These are phyloP conservation scores for Yueomyces sp. DNA, from an alignment of 805 yeast genomes.

Conservation along the genomic window DNA sequence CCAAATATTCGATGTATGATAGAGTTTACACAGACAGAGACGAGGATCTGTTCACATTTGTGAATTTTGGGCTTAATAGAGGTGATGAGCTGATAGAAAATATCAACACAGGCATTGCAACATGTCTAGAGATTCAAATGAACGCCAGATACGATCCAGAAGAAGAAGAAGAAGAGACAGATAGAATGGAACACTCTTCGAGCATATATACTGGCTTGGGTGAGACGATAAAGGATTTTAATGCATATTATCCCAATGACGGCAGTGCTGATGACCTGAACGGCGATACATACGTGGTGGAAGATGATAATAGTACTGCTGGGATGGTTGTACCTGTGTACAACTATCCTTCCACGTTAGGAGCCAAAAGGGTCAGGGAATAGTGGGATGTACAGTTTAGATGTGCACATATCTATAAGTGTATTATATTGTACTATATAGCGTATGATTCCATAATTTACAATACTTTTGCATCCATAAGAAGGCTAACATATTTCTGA, in stretches of 20 bases:
- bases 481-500: too few relatives aligned
- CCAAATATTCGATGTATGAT: constrained; percentile 25
- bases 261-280: constrained; percentile 19
- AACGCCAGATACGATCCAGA: constrained; percentile 6
- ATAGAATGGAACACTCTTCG: background rate
- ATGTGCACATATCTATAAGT: too few relatives aligned
- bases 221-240: constrained; percentile 7
- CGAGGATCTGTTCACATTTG: constrained; percentile 26
- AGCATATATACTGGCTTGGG: constrained; percentile 8
- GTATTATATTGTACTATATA: too few relatives aligned
- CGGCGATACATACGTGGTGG: constrained; percentile 4
- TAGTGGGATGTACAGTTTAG: too few relatives aligned
- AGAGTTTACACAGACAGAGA: constrained; percentile 20
- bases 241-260: constrained; percentile 7
- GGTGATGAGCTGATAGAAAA: constrained; percentile 27
- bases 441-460: too few relatives aligned
- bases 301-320: background rate
- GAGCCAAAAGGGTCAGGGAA: too few relatives aligned
- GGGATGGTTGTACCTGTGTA: background rate
- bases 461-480: too few relatives aligned
- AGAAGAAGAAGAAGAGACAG: constrained; percentile 1
- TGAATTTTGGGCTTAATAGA: constrained; percentile 27
- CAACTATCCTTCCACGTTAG: background rate
- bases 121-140: constrained; percentile 21
- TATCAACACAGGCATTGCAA: constrained; percentile 26